phyloP scores from a whole-genome alignment of 2,329 filamentous ascomycete genomes.

The Allantophomopsis cytisporea region DNA sequence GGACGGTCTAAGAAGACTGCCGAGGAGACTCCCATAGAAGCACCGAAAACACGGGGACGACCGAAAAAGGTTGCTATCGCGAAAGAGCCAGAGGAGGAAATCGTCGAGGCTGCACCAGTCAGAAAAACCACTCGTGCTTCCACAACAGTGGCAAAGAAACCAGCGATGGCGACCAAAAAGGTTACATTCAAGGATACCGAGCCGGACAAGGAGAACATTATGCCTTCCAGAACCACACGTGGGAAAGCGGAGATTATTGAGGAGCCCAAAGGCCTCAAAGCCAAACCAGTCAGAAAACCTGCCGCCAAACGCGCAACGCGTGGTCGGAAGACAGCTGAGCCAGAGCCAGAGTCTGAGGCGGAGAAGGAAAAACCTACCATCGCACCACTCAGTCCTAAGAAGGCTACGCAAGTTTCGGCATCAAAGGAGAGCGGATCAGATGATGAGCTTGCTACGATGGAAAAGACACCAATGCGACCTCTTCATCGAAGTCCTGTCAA shows the following conservation, averaged over 20 bases:
- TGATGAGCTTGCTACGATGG: conserved; percentile 41
- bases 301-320: conserved; percentile 17
- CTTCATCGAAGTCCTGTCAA: conserved; percentile 43
- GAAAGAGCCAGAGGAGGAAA: conserved; percentile 9
- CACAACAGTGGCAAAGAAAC: conserved; percentile 23
- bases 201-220: conserved; percentile 50
- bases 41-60: conserved; percentile 12
- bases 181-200: conserved; percentile 44
- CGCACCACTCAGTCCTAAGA: conserved; percentile 49
- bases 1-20: conserved; percentile 28
- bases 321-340: conserved; percentile 13
- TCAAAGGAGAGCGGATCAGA: conserved; percentile 35
- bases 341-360: conserved; percentile 17
- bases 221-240: conserved; percentile 28
- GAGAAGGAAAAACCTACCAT: conserved; percentile 25
- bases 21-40: conserved; percentile 6
- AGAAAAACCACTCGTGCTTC: conserved; percentile 12
- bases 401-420: conserved; percentile 41
- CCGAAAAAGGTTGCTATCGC: conserved; percentile 10
- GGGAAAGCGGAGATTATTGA: conserved; percentile 20
- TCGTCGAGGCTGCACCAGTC: conserved; percentile 16
- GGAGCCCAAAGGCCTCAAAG: conserved; percentile 23
- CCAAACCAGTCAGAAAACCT: conserved; percentile 34
- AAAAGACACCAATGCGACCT: conserved; percentile 34
- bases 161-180: conserved; percentile 38